These are phyloP conservation scores for Capillidium heterosporum DNA, from an alignment of 371 early-diverging fungal species.

Conservation along the genomic window DNA sequence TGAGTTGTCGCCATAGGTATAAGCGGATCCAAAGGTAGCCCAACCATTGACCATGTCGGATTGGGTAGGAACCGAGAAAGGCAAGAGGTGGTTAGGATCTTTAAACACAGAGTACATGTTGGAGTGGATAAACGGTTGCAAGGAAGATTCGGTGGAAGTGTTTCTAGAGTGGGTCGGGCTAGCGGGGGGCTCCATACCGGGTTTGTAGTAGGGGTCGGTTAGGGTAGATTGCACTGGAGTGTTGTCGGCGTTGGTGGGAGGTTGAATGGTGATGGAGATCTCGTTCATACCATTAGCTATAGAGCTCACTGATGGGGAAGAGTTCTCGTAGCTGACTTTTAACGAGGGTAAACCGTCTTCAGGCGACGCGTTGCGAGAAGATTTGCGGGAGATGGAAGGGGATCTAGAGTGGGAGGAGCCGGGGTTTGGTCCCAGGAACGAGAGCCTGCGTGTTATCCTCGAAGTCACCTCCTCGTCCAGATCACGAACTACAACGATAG, in stretches of 20 bases:
- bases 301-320: no score
- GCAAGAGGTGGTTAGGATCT: conserved; percentile 26
- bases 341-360: not conserved
- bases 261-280: not conserved
- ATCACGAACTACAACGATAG: conserved; percentile 1
- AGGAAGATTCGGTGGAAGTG: conserved; percentile 3
- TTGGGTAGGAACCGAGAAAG: conserved; percentile 27
- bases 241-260: not conserved
- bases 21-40: not conserved
- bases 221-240: not conserved
- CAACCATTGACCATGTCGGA: conserved; percentile 13
- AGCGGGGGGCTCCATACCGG: not conserved
- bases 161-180: not conserved
- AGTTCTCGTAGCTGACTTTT: no score
- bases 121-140: conserved; percentile 5
- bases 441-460: not conserved
- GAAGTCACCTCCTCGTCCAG: conserved; percentile 1
- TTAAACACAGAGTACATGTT: conserved; percentile 9
- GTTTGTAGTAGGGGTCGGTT: not conserved
- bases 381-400: not conserved
- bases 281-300: not conserved
- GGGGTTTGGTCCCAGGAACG: not conserved
- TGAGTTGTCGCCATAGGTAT: not conserved
- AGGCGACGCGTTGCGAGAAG: not conserved
- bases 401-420: not conserved